Evolutionary conservation across 306 rosid genomes (phyloP), one percentile per base, ranked within the genome.

Genomic region (Oxytropis ochrocephala): DNA sequence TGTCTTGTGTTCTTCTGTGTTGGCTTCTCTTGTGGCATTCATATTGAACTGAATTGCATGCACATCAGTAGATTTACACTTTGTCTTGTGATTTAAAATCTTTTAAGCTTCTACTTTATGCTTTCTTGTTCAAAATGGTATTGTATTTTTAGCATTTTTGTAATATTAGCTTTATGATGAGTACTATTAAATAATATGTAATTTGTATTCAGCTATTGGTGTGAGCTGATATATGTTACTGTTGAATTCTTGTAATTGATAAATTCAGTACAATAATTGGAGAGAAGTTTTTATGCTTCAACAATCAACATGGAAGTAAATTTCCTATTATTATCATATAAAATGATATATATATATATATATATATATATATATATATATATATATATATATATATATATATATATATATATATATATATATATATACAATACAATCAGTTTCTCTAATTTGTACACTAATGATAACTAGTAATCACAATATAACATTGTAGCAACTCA

Each of bases 21-120:
- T 86, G 70, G 82, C 76, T 72, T 83, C 86, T 73, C 38, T 86
- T 32, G 18, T 74, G 63, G 64, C 81, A 30, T 55, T 78, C 58
- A 62, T 62, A 12, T 39, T 79, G 58, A 58, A 68, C 44, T 67
- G 64, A 63, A 59, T 54, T 39, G 50, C n/a, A n/a, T n/a, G n/a
- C n/a, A n/a, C n/a, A n/a, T n/a, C n/a, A n/a, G n/a, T n/a, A n/a
- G n/a, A n/a, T n/a, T n/a, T n/a, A n/a, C 32, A 44, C 42, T 18
- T 78, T 64, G 8, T 39, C 47, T 46, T 58, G 21, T 57, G 72
- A 36, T 47, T 59, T 60, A 38, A 44, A 59, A 49, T 58, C 27
- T 21, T 55, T n/a, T 2, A 4, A 24, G 64, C 11, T 55, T 29
- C 5, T 65, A 27, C 69, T 65, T 27, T 54, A 53, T 72, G 74